Conservation (phyloP, 1,284 basidiomycete species). For the Apiotrichum domesticum region DNA sequence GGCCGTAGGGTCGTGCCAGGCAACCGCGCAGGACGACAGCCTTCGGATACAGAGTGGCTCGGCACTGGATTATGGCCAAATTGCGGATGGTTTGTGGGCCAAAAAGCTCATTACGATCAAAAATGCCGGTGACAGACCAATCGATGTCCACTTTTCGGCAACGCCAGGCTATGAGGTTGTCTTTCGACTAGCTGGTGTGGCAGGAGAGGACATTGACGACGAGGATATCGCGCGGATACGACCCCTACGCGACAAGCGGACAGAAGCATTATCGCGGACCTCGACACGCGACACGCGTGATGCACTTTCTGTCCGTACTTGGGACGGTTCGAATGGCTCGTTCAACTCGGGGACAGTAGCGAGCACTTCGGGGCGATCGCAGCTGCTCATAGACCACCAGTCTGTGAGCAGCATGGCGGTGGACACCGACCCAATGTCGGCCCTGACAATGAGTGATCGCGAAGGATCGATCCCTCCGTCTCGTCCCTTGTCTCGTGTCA, state of each 20-base stretch:
- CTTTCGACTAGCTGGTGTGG: conserved; percentile 48
- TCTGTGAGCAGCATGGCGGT: background rate
- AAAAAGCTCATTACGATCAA: conserved; percentile 49
- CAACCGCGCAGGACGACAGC: conserved; percentile 41
- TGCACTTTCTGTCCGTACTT: no score
- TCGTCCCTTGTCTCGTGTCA: conserved; percentile 35
- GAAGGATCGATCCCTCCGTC: conserved; percentile 33
- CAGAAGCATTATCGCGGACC: conserved; percentile 22
- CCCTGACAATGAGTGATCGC: conserved; percentile 9
- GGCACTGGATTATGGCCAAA: conserved; percentile 50
- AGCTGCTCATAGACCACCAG: conserved; percentile 1
- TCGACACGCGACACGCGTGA: conserved; percentile 28
- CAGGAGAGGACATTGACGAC: conserved; percentile 43
- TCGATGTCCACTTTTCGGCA: conserved; percentile 49
- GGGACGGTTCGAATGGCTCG: background rate
- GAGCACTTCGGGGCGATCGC: background rate
- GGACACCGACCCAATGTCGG: conserved; percentile 8
- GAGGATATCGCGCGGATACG: conserved; percentile 24
- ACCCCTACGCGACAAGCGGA: conserved; percentile 11
- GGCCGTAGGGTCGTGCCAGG: conserved; percentile 33
- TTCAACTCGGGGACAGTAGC: conserved; percentile 1
- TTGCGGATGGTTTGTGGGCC: conserved; percentile 49
- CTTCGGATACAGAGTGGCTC: conserved; percentile 48
- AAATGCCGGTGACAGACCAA: conserved; percentile 47
- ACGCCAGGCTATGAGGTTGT: conserved; percentile 48